Conservation (phyloP, 495 filamentous ascomycete species). For the Daldinia childiae region DNA sequence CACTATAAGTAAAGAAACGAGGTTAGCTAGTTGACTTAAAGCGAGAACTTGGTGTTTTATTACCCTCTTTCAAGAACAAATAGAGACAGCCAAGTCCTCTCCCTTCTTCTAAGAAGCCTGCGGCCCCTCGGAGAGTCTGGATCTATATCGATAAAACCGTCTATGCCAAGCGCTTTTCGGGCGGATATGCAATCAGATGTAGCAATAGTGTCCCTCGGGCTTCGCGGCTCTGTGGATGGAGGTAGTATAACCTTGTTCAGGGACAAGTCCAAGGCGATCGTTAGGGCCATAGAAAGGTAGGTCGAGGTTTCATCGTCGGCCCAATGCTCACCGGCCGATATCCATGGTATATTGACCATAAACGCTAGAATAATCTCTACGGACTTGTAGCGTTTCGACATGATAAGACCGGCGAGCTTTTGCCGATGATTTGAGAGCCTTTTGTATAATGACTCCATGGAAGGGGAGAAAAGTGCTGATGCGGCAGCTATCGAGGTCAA, state of each 20-base stretch:
- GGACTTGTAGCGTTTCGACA: conserved; percentile 67
- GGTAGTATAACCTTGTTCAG: conserved; percentile 73
- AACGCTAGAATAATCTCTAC: conserved; percentile 78
- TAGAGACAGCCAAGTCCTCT: conserved; percentile 74
- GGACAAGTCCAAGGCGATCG: conserved; percentile 73
- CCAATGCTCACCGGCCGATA: conserved; percentile 71
- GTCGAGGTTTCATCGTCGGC: conserved; percentile 77
- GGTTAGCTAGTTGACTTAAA: conserved; percentile 22
- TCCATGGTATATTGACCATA: conserved; percentile 83
- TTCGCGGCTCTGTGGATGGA: conserved; percentile 59
- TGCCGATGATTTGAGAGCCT: conserved; percentile 71
- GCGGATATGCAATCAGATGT: conserved; percentile 73
- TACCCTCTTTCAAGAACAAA: conserved; percentile 79
- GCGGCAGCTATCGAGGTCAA: conserved; percentile 75
- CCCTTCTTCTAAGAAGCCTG: conserved; percentile 68
- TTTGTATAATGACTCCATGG: conserved; percentile 68
- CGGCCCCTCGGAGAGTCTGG: conserved; percentile 66
- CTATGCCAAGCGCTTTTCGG: conserved; percentile 69
- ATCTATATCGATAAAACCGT: conserved; percentile 72
- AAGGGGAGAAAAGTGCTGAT: conserved; percentile 70
- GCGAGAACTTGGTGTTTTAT: conserved; percentile 5
- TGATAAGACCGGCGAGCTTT: conserved; percentile 67
- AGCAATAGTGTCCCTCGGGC: conserved; percentile 60
- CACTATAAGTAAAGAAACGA: conserved; percentile 51
- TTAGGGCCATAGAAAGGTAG: conserved; percentile 73